phyloP scores from a whole-genome alignment of 2,329 filamentous ascomycete species.

The Xylaria arbuscula region DNA sequence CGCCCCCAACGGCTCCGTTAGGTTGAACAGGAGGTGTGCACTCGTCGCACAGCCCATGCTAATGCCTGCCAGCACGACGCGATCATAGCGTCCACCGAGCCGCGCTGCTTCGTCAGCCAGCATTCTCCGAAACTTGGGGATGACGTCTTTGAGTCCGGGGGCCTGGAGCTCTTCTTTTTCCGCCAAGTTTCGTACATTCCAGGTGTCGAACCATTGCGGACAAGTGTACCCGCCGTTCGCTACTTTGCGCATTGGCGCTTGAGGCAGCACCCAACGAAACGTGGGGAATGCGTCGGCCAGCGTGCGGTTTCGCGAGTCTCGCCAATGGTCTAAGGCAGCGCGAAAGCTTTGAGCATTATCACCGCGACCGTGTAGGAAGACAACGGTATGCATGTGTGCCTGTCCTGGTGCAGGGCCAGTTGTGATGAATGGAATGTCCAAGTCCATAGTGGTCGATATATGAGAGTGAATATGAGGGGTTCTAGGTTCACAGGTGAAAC shows the following conservation, averaged over 20 bases:
- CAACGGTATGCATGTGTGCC: slow-evolving; percentile 57
- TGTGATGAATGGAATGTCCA: slow-evolving; percentile 30
- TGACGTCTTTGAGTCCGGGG: slow-evolving; percentile 55
- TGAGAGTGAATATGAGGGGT: slow-evolving; percentile 17
- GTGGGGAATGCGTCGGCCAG: slow-evolving; percentile 56
- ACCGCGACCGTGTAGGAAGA: slow-evolving; percentile 61
- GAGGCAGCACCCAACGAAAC: slow-evolving; percentile 62
- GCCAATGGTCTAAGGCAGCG: slow-evolving; percentile 47
- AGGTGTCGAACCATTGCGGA: slow-evolving; percentile 65
- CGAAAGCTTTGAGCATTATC: slow-evolving; percentile 52
- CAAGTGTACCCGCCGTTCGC: slow-evolving; percentile 44
- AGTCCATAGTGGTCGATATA: slow-evolving; percentile 5
- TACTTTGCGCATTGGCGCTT: slow-evolving; percentile 51
- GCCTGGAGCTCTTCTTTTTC: slow-evolving; percentile 57
- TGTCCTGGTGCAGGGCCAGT: slow-evolving; percentile 31
- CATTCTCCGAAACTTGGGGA: slow-evolving; percentile 49
- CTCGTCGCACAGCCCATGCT: slow-evolving; percentile 59
- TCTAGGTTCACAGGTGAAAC: not conserved
- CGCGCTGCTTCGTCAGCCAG: slow-evolving; percentile 51
- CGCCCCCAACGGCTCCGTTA: slow-evolving; percentile 40
- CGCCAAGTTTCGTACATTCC: slow-evolving; percentile 54
- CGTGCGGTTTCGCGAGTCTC: slow-evolving; percentile 49
- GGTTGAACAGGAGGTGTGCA: slow-evolving; percentile 42
- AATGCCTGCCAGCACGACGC: slow-evolving; percentile 59
- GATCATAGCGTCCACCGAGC: slow-evolving; percentile 52